A percentile compares a stretch with the other conserved stretches of the same genome.
phyloP scores from a whole-genome alignment of 306 rosid genomes.

The Begonia fuchsioides region DNA sequence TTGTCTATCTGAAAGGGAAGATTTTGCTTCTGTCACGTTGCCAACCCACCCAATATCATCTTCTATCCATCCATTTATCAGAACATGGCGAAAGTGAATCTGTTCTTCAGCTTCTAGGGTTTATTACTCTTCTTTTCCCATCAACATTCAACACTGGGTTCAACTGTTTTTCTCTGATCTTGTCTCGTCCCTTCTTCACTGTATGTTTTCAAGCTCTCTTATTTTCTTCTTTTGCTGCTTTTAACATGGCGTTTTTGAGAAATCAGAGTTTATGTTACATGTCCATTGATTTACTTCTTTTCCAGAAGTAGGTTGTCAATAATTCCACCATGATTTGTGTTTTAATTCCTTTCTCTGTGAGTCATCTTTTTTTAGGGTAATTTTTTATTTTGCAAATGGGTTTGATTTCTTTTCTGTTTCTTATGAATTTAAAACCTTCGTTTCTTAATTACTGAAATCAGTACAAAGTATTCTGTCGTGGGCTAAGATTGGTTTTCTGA shows the following conservation, averaged over 20 bases:
- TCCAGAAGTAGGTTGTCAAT: not conserved
- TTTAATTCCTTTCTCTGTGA: slow-evolving; percentile 4
- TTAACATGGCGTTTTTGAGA: not conserved
- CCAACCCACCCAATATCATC: slow-evolving; percentile 1
- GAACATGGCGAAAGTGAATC: slow-evolving; percentile 7
- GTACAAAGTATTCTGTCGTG: not conserved
- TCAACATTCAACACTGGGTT: not conserved
- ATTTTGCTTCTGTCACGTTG: slow-evolving; percentile 9
- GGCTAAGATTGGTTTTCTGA: not conserved
- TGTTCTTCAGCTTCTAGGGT: slow-evolving; percentile 8
- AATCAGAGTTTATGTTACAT: not conserved
- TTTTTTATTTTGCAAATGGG: slow-evolving; percentile 4
- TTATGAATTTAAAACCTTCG: not conserved
- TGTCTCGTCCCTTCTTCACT: not conserved
- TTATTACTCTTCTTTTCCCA: not conserved
- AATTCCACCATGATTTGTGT: not conserved
- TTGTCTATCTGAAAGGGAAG: slow-evolving; percentile 2
- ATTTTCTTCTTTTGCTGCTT: not conserved
- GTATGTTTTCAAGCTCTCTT: not conserved
- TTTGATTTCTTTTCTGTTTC: slow-evolving; percentile 6
- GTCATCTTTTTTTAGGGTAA: not conserved
- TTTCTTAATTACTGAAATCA: slow-evolving; percentile 1
- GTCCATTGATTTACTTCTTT: not conserved
- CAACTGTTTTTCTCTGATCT: not conserved
- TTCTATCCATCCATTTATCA: slow-evolving; percentile 8